Conservation (phyloP, 1,284 basidiomycete species). For the Macrocystidia cucumis region DNA sequence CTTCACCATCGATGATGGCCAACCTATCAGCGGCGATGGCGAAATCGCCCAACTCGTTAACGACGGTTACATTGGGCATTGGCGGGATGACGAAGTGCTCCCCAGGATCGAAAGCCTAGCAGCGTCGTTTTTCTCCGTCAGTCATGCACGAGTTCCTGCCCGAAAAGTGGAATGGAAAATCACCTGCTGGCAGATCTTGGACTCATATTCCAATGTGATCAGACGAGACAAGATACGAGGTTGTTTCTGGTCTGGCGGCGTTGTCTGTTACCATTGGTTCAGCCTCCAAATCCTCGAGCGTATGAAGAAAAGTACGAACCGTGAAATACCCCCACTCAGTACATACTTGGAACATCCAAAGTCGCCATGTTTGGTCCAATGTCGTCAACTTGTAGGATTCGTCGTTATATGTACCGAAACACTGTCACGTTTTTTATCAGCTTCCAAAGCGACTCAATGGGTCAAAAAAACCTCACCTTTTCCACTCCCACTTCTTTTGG, state of each 20-base stretch:
- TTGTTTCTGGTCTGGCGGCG: constrained; percentile 54
- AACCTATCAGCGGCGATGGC: constrained; percentile 68
- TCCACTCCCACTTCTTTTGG: constrained; percentile 45
- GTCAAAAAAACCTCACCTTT: no score
- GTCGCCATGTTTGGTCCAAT: constrained; percentile 69
- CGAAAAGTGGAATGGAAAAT: no score
- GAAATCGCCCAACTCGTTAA: constrained; percentile 78
- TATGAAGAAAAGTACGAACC: constrained; percentile 26
- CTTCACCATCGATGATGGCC: constrained; percentile 84
- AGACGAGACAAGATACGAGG: constrained; percentile 71
- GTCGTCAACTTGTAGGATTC: constrained; percentile 54
- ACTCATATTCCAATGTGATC: constrained; percentile 70
- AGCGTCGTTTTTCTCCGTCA: no score
- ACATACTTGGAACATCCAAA: constrained; percentile 91
- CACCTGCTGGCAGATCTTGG: constrained; percentile 78
- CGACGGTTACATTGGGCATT: constrained; percentile 70
- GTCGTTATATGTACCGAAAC: constrained; percentile 81
- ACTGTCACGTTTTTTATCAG: no score
- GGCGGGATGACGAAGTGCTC: constrained; percentile 65
- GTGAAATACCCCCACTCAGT: constrained; percentile 93
- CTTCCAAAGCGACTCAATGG: no score
- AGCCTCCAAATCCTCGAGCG: constrained; percentile 12
- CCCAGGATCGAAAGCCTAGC: constrained; percentile 75
- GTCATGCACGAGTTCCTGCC: no score
- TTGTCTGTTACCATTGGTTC: constrained; percentile 35